phyloP scores from a whole-genome alignment of 805 yeast species.

The Komagataella pastoris region DNA sequence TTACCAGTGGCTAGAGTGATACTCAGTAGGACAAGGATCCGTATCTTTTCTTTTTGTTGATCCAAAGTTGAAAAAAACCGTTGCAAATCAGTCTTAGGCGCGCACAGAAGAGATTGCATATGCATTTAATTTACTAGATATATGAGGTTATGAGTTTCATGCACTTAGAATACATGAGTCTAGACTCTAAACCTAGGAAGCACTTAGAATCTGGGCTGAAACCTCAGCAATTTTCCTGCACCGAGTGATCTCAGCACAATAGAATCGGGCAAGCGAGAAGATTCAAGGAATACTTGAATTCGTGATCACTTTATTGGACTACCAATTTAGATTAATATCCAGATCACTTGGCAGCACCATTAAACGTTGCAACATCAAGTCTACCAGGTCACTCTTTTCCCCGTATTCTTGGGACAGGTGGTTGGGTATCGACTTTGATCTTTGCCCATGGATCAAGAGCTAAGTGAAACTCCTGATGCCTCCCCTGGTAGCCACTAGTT shows the following conservation, averaged over 20 bases:
- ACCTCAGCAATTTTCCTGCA: background rate
- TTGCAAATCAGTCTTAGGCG: background rate
- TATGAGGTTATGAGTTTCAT: background rate
- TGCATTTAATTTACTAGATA: background rate
- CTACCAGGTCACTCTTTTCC: no score
- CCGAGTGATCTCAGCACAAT: background rate
- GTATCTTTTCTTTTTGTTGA: background rate
- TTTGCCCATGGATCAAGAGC: background rate
- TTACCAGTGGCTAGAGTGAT: background rate
- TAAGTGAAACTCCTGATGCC: background rate
- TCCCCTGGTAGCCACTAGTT: background rate
- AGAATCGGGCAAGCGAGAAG: background rate
- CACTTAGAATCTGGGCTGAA: background rate
- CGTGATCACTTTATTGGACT: background rate
- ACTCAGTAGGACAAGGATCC: background rate
- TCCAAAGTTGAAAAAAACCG: background rate
- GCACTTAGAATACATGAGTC: background rate
- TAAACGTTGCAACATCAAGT: background rate
- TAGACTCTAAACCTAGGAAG: background rate
- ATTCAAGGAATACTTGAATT: no score
- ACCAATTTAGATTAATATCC: background rate
- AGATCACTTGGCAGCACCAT: background rate
- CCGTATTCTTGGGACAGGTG: no score
- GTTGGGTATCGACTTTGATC: no score
- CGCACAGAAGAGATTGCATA: background rate